Conservation (phyloP, 768 basidiomycete species). For the Auriscalpium orientale region DNA sequence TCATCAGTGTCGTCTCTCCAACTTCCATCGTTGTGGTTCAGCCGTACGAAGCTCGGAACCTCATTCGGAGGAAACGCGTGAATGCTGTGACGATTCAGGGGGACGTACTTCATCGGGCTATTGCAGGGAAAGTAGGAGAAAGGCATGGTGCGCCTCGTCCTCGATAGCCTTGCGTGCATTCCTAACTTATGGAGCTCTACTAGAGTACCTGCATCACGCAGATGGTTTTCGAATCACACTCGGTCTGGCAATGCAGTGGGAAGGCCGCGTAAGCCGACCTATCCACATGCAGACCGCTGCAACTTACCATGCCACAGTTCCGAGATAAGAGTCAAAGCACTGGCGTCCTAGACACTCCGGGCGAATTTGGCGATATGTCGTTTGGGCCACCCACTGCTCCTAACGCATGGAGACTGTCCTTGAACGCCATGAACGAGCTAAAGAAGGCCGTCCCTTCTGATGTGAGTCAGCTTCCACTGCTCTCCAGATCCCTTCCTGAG, state of each 20-base stretch:
- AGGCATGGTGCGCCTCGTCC: neutral
- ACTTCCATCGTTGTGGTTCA: constrained; percentile 2
- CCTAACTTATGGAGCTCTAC: neutral
- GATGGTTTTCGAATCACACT: neutral
- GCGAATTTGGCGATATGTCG: neutral
- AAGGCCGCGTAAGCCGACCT: neutral
- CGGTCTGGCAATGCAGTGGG: neutral
- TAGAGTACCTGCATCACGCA: neutral
- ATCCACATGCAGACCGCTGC: neutral
- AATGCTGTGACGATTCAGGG: constrained; percentile 2
- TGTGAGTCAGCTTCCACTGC: neutral
- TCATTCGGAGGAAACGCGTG: constrained; percentile 1
- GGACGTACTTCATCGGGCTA: neutral
- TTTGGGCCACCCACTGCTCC: constrained; percentile 2
- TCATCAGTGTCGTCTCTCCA: constrained; percentile 2
- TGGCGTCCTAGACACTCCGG: neutral
- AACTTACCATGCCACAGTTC: neutral
- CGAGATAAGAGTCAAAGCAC: neutral
- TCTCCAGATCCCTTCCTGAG: neutral
- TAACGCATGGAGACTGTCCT: constrained; percentile 1
- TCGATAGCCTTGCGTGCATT: neutral
- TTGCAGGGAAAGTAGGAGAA: neutral
- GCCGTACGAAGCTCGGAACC: constrained; percentile 1
- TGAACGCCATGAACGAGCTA: neutral
- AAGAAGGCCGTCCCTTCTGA: neutral